Base-by-base conservation (phyloP, 805 yeast genomes). In the Yamadazyma sp. region DNA sequence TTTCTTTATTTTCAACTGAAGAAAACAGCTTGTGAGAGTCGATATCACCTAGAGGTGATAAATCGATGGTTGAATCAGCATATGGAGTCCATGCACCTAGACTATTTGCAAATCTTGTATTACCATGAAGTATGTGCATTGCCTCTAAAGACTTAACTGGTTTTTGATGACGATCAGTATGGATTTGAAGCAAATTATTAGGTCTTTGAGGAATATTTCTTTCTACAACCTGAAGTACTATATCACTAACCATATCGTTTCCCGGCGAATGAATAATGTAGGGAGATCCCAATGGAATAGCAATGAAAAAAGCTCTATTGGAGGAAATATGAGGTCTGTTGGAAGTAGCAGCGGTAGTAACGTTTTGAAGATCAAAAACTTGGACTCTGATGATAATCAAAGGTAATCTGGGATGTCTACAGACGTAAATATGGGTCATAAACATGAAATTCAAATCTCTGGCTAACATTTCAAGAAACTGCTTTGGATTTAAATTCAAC, bases 11-110 rank as follows among this genome's bases (percentile, higher is more conserved):
- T 9, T 23, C n/a, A 6, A 7, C 9, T 12, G 16, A 19, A 14
- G 26, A 48, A 44, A 75, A 39, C 1, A 65, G 41, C 2, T 58
- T 43, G 49, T 80, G 86, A 1, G 52, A 46, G 7, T 56, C 58
- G 1, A 62, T 52, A 23, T 66, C 56, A 12, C 70, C 75, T 23
- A 84, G 60, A 0, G 94, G 89, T 0, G 80, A 71, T 3, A 73
- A 65, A 54, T 86, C 95, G 5, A 78, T 75, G 1, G 66, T 60
- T 0, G 78, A 78, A 44, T 79, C 78, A 0, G 94, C 91, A 53
- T 83, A 86, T 0, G 81, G 74, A 0, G 75, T 53, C 94, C 94
- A 86, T 6, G 76, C 67, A 0, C 91, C 95, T 36, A 81, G 50
- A 7, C 88, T 69, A 19, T 73, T 62, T 1, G 81, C 69, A 45